Conservation (phyloP, 768 basidiomycete species). For the Mycena rebaudengoi region DNA sequence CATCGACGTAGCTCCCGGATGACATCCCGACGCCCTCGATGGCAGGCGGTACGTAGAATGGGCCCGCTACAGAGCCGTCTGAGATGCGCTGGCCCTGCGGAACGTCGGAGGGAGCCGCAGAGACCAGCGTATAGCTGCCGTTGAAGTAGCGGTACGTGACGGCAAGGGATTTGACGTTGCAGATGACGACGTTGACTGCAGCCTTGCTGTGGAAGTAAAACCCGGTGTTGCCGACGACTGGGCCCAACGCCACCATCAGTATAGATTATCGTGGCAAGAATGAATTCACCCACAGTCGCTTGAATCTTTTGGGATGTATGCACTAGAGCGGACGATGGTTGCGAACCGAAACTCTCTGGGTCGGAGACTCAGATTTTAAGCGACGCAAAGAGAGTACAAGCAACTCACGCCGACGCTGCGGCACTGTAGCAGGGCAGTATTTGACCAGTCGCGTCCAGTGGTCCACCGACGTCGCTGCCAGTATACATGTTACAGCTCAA, state of each 20-base stretch:
- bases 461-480: neutral
- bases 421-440: neutral
- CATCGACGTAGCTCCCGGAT: conserved; percentile 1
- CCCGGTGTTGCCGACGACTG: conserved; percentile 15
- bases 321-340: neutral
- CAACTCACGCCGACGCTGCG: neutral
- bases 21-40: conserved; percentile 6
- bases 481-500: neutral
- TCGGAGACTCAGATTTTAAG: neutral
- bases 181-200: conserved; percentile 6
- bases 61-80: neutral
- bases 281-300: neutral
- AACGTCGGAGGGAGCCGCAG: neutral
- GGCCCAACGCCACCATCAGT: neutral
- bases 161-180: neutral
- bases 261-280: neutral
- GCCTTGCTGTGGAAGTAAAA: conserved; percentile 13
- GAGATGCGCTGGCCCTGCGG: conserved; percentile 4
- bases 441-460: neutral
- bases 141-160: conserved; percentile 17
- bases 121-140: neutral
- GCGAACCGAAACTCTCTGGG: neutral
- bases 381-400: neutral
- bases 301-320: neutral
- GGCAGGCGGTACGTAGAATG: neutral